Percentiles rank a stretch among this genome's conserved stretches.
Conservation (phyloP, 2,329 filamentous ascomycete genomes). For the Penicillium psychrosexuale region DNA sequence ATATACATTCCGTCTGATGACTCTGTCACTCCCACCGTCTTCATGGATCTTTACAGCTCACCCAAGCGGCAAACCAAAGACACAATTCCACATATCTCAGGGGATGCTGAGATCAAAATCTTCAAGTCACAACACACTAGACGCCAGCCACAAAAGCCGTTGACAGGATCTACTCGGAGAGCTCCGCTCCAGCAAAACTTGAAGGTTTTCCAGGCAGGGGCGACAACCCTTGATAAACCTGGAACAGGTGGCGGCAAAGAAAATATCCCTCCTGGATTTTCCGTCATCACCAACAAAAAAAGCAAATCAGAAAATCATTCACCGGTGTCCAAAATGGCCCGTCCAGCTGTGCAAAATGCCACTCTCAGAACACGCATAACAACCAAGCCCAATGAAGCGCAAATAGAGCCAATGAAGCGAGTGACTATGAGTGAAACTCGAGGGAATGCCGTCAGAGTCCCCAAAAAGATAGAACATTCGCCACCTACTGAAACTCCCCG, state of each 20-base stretch:
- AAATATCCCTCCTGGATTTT: constrained; percentile 55
- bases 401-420: background rate
- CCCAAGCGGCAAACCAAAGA: constrained; percentile 28
- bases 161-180: constrained; percentile 29
- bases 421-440: constrained; percentile 14
- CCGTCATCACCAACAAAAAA: constrained; percentile 20
- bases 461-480: constrained; percentile 11
- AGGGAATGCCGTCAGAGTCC: constrained; percentile 5
- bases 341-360: background rate
- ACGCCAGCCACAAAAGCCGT: constrained; percentile 26
- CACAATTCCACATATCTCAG: background rate
- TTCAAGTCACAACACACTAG: constrained; percentile 38
- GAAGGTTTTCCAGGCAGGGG: constrained; percentile 41
- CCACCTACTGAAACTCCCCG: constrained; percentile 56
- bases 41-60: constrained; percentile 45
- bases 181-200: constrained; percentile 49
- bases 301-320: background rate
- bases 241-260: constrained; percentile 61
- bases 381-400: background rate
- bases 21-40: constrained; percentile 41
- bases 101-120: constrained; percentile 28
- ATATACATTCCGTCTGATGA: constrained; percentile 45
- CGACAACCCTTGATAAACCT: constrained; percentile 45
- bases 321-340: background rate
- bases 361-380: no score